Conservation (phyloP, 2,329 filamentous ascomycete genomes). For the Bertia moriformis region DNA sequence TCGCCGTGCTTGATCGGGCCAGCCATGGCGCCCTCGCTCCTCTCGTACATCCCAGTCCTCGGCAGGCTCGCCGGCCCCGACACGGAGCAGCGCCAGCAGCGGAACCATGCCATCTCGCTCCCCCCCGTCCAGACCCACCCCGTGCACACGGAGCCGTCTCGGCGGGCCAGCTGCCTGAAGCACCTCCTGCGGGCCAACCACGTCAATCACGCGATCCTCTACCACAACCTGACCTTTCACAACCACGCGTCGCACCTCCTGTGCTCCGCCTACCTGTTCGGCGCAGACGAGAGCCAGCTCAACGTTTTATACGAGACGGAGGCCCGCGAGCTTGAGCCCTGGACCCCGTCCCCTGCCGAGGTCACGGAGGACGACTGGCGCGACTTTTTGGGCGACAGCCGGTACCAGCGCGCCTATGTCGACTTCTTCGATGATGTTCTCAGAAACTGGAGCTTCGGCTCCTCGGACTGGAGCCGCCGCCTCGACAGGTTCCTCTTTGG, state of each 20-base stretch:
- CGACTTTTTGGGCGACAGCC: constrained; percentile 64
- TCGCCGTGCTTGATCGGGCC: constrained; percentile 7
- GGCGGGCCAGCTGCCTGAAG: constrained; percentile 69
- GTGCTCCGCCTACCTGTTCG: constrained; percentile 72
- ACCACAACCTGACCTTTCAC: constrained; percentile 59
- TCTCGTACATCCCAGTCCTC: constrained; percentile 25
- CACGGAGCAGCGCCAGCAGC: constrained; percentile 12
- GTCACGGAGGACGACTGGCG: constrained; percentile 74
- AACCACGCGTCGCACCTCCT: constrained; percentile 77
- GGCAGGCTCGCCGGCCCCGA: constrained; percentile 17
- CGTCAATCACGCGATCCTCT: constrained; percentile 73
- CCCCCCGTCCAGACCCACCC: constrained; percentile 60
- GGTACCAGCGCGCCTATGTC: constrained; percentile 77
- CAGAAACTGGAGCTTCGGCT: constrained; percentile 50
- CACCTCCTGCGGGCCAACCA: constrained; percentile 87
- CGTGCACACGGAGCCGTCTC: constrained; percentile 68
- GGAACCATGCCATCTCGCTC: constrained; percentile 39
- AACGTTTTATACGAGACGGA: constrained; percentile 71
- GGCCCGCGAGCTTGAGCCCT: constrained; percentile 57
- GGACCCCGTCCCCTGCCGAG: constrained; percentile 74
- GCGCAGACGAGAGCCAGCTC: constrained; percentile 58
- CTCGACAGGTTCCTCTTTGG: constrained; percentile 68
- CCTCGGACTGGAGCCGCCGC: constrained; percentile 58
- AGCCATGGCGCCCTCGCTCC: constrained; percentile 20
- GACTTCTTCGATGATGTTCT: constrained; percentile 94